Conservation (phyloP, 768 basidiomycete genomes). For the Cyclocybe aegerita region DNA sequence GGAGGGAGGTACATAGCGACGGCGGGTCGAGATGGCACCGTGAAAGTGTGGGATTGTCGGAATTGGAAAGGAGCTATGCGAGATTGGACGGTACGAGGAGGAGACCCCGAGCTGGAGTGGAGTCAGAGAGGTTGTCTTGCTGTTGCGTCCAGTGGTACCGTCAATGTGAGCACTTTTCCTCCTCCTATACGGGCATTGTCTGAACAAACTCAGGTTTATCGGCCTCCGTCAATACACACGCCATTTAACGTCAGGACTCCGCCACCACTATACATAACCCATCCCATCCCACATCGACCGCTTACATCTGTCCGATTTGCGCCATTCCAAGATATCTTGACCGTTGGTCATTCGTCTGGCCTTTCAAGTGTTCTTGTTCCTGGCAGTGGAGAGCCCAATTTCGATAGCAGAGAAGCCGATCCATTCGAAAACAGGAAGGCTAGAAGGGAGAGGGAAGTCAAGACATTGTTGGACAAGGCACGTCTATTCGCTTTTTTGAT, state of each 20-base stretch:
- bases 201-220: conserved; percentile 58
- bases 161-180: conserved; percentile 58
- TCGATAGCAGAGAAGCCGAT: conserved; percentile 91
- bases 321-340: conserved; percentile 86
- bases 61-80: conserved; percentile 92
- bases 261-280: conserved; percentile 88
- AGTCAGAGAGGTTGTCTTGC: conserved; percentile 83
- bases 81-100: conserved; percentile 69
- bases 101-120: conserved; percentile 73
- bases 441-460: conserved; percentile 88
- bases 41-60: conserved; percentile 96
- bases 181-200: not conserved
- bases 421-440: conserved; percentile 86
- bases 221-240: conserved; percentile 61
- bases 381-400: conserved; percentile 92
- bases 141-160: conserved; percentile 78
- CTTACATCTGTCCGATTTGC: conserved; percentile 78
- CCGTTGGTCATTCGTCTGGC: conserved; percentile 75
- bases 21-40: conserved; percentile 79
- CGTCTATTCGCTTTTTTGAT: conserved; percentile 6
- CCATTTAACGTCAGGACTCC: conserved; percentile 46
- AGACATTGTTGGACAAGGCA: conserved; percentile 87
- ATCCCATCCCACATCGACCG: conserved; percentile 79
- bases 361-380: conserved; percentile 88
- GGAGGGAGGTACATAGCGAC: conserved; percentile 93